Conservation (phyloP, 2,329 filamentous ascomycete species). For the Colletotrichum phormii region DNA sequence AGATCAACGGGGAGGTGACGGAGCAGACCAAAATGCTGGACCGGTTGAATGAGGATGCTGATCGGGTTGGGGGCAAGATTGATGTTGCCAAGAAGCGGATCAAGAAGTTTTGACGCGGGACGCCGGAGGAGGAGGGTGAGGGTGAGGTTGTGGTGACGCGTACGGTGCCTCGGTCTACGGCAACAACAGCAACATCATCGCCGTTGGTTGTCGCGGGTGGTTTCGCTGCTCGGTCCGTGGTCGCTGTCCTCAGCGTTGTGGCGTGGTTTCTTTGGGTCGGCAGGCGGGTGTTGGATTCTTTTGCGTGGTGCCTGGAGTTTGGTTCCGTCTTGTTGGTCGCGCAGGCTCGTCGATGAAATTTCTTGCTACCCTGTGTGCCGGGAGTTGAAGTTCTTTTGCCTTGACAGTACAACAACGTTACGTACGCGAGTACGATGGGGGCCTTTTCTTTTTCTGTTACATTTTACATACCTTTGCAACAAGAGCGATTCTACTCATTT, state of each 20-base stretch:
- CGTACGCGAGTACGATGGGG: not conserved
- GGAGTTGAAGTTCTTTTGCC: not conserved
- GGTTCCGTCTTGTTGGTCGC: constrained; percentile 22
- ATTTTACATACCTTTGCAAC: constrained; percentile 7
- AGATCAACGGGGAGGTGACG: constrained; percentile 80
- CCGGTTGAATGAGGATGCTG: constrained; percentile 73
- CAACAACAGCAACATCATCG: too few relatives aligned
- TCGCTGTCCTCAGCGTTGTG: constrained; percentile 44
- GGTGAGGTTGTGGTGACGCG: not conserved
- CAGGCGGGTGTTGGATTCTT: constrained; percentile 38
- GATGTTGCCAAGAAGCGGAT: constrained; percentile 79
- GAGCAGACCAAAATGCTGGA: constrained; percentile 78
- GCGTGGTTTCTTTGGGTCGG: constrained; percentile 48
- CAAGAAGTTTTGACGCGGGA: constrained; percentile 68
- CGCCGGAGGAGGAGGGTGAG: constrained; percentile 14
- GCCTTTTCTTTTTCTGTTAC: not conserved
- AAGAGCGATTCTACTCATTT: not conserved
- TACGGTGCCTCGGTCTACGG: not conserved
- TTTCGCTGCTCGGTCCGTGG: constrained; percentile 41
- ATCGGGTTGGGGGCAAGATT: constrained; percentile 75
- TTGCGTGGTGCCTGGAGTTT: constrained; percentile 38
- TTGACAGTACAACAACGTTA: not conserved
- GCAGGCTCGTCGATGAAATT: constrained; percentile 2
- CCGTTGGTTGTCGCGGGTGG: not conserved
- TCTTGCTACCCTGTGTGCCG: not conserved